Conservation (phyloP, 805 yeast species). For the Starmera amethionina region DNA sequence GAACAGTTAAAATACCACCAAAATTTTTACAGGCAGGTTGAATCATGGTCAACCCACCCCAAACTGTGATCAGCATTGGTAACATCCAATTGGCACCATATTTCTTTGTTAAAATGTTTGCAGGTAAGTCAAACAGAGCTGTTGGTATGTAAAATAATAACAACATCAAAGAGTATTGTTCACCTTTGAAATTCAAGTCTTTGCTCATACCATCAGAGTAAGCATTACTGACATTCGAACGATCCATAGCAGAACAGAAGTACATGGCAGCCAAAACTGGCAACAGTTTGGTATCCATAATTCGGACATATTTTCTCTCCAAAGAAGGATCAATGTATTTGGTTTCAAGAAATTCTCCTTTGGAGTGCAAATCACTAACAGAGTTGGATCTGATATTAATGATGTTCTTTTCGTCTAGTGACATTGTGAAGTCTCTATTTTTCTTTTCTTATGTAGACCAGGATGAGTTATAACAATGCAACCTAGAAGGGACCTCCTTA, state of each 20-base stretch:
- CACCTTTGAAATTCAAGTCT: conserved; percentile 28
- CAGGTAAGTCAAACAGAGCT: conserved; percentile 29
- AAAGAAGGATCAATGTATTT: not conserved
- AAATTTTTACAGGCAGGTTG: conserved; percentile 31
- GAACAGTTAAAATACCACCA: conserved; percentile 29
- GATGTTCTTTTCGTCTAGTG: too few relatives aligned
- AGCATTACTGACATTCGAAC: conserved; percentile 36
- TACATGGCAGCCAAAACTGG: conserved; percentile 34
- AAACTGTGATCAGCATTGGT: conserved; percentile 27
- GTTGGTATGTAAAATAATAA: conserved; percentile 32
- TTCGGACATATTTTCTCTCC: conserved; percentile 15
- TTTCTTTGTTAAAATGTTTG: conserved; percentile 31
- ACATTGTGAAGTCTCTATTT: too few relatives aligned
- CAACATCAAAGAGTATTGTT: conserved; percentile 30
- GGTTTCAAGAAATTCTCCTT: too few relatives aligned
- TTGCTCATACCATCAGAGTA: conserved; percentile 32
- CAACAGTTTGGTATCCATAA: conserved; percentile 28
- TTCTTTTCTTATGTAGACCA: too few relatives aligned
- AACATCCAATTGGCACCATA: conserved; percentile 27
- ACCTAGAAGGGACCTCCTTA: too few relatives aligned
- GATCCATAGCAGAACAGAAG: conserved; percentile 33
- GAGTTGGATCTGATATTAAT: too few relatives aligned
- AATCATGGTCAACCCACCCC: conserved; percentile 33
- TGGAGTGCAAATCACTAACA: too few relatives aligned
- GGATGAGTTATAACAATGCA: too few relatives aligned